Evolutionary conservation across 169 alveolate species (phyloP).

Genomic region (Eimeria praecox): DNA sequence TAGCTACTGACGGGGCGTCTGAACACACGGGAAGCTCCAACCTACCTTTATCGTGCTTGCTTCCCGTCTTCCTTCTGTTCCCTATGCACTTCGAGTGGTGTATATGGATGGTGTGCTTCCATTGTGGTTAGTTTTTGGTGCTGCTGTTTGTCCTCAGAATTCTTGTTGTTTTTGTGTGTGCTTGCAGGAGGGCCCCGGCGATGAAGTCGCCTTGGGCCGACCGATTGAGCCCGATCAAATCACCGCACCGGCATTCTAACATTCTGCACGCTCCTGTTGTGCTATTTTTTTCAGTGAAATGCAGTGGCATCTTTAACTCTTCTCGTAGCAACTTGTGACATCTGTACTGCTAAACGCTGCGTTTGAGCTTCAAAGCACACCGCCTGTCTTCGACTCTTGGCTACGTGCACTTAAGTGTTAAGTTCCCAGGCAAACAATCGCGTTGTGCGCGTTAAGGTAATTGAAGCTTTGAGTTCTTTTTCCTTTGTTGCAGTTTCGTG

Average conservation of each 20-base stretch:
- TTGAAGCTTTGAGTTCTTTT: background rate
- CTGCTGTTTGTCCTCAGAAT: background rate
- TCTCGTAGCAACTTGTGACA: background rate
- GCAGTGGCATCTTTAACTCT: background rate
- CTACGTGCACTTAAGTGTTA: background rate
- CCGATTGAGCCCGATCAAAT: constrained; percentile 46
- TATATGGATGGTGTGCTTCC: background rate
- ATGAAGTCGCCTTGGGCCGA: constrained; percentile 54
- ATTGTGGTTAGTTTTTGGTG: background rate
- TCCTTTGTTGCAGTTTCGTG: background rate
- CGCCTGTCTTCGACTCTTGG: background rate
- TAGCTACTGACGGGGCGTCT: too few species aligned
- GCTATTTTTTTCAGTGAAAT: background rate
- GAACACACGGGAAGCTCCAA: too few species aligned
- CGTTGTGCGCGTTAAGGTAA: background rate
- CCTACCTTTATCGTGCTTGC: too few species aligned
- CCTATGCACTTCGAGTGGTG: background rate
- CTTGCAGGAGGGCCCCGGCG: constrained; percentile 20
- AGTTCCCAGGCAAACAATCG: too few species aligned
- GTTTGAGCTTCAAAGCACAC: background rate
- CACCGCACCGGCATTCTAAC: constrained; percentile 69
- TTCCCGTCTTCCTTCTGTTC: too few species aligned
- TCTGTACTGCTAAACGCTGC: background rate
- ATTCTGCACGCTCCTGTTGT: background rate
- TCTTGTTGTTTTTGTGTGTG: background rate